Conservation (phyloP, 345 rosid species). For the Eucalyptus fibrosa region DNA sequence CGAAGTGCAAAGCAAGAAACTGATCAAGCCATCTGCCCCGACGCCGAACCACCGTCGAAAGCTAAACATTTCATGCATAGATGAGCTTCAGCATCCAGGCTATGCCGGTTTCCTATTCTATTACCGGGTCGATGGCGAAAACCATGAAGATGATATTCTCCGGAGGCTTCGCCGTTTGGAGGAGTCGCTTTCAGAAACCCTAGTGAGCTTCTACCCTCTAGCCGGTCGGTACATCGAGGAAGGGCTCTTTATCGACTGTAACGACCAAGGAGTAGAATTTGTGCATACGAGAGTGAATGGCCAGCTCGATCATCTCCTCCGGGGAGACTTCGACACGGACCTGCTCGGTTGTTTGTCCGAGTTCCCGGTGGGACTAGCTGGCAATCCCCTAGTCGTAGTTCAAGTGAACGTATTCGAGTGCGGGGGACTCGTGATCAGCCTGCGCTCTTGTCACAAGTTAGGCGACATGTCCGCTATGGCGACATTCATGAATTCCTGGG, state of each 20-base stretch:
- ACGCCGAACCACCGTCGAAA: neutral
- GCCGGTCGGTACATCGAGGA: neutral
- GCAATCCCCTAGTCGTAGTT: neutral
- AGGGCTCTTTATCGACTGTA: neutral
- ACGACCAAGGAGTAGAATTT: neutral
- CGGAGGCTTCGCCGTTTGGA: neutral
- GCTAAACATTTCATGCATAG: neutral
- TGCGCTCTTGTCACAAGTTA: neutral
- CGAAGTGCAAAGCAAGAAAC: neutral
- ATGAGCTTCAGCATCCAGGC: neutral
- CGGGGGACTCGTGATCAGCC: neutral
- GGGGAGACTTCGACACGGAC: neutral
- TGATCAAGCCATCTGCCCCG: neutral
- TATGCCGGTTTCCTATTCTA: neutral
- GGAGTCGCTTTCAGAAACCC: neutral
- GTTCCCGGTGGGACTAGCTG: neutral
- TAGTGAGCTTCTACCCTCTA: neutral
- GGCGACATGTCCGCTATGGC: neutral
- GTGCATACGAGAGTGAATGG: neutral
- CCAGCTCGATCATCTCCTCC: neutral
- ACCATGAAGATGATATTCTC: neutral
- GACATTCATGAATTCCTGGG: neutral
- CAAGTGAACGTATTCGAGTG: neutral
- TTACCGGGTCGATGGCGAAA: neutral
- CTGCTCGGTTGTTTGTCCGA: neutral